Base-by-base conservation (phyloP, 805 yeast species). In the Jamesozyma lodderae region DNA sequence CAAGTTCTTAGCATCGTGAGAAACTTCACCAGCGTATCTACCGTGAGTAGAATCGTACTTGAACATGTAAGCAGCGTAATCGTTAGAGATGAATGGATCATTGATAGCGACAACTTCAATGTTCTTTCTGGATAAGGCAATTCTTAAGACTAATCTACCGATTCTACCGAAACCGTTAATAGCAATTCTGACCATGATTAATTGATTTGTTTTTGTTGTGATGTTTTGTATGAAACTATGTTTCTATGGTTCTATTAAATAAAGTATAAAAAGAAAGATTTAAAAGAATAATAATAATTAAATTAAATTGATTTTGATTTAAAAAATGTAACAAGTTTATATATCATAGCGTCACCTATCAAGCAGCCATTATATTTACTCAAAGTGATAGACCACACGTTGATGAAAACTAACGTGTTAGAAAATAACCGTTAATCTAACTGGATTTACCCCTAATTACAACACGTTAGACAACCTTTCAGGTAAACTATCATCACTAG, bases 11-110 rank as follows among this genome's bases (percentile, higher is more conserved):
- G 67, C 80, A 55, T 73, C 73, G 55, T 69, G 57, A 44, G 68
- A 49, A 40, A 77, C 81, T 53, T 68, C 73, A 60, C 82, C 82
- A 21, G 63, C 52, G 75, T 62, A 77, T 56, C 63, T 63, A 59
- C 82, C 81, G 67, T 77, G 84, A 42, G 81, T 77, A 45, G 82
- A 76, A 59, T 77, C 84, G 67, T 77, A 77, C 68, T 77, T 77
- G 75, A 77, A 77, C 79, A 76, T 73, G 72, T 77, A 77, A 42
- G 81, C 73, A 53, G 84, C 82, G 60, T 77, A 77, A 49, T 76
- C 82, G 43, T 75, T 68, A 44, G 74, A 70, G 62, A 77, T 76
- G 68, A 75, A 76, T 35, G 84, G 84, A 64, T 77, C 81, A 59
- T 77, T 77, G 69, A 77, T 61, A 48, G 81, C 82, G 45, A 77